A percentile compares a stretch with the other conserved stretches of the same genome.
These are phyloP conservation scores for Arachnomyces sp. DNA, from an alignment of 2,329 filamentous ascomycete genomes.

Conservation along the genomic window DNA sequence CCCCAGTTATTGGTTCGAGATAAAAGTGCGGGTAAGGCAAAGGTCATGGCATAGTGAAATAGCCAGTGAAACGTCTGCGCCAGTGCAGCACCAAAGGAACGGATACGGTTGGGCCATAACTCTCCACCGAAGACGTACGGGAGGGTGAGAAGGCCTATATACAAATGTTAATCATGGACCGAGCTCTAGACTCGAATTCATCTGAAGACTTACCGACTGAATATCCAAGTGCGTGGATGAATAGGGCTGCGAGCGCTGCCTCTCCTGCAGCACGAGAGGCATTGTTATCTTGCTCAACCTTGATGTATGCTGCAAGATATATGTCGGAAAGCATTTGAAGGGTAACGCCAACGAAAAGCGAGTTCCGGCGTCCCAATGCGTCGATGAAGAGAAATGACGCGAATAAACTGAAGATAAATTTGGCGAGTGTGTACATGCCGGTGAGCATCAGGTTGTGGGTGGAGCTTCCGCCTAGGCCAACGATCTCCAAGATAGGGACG, in stretches of 20 bases:
- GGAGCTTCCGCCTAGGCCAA: slow-evolving; percentile 26
- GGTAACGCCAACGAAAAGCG: slow-evolving; percentile 29
- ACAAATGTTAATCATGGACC: background rate
- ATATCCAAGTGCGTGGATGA: slow-evolving; percentile 41
- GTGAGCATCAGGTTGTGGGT: slow-evolving; percentile 32
- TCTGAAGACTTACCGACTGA: slow-evolving; percentile 25
- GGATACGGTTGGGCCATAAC: slow-evolving; percentile 40
- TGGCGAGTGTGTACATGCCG: slow-evolving; percentile 38
- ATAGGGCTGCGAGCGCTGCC: slow-evolving; percentile 39
- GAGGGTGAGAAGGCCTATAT: slow-evolving; percentile 30
- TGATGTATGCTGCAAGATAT: slow-evolving; percentile 37
- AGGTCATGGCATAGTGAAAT: slow-evolving; percentile 35
- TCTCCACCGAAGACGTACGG: slow-evolving; percentile 42
- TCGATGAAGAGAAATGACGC: slow-evolving; percentile 41
- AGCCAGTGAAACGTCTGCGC: slow-evolving; percentile 37
- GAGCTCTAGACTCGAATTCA: background rate
- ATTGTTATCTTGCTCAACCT: slow-evolving; percentile 20
- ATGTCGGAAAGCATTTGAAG: slow-evolving; percentile 36
- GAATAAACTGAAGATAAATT: slow-evolving; percentile 36
- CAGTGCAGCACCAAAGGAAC: slow-evolving; percentile 38
- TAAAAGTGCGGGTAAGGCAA: slow-evolving; percentile 29
- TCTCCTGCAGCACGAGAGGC: slow-evolving; percentile 24
- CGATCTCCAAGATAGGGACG: slow-evolving; percentile 34
- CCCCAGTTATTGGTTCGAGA: slow-evolving; percentile 33
- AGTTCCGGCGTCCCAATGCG: slow-evolving; percentile 34